Base-by-base conservation (phyloP, 805 yeast species). In the Torulaspora microellipsoides region DNA sequence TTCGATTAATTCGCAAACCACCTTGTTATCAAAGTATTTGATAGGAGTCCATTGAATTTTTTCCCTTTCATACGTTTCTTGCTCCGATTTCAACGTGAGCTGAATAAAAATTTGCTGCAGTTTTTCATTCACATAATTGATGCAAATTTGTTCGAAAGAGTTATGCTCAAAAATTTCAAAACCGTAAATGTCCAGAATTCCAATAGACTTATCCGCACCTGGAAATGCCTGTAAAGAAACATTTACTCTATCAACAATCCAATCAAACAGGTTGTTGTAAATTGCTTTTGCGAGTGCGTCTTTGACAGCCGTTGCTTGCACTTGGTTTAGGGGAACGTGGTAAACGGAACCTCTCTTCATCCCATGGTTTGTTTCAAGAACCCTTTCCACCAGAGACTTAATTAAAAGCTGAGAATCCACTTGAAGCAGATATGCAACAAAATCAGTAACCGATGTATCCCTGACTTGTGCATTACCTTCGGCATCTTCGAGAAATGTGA, bases 31-130 rank as follows among this genome's bases (percentile, higher is more conserved):
- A 71, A 93, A 93, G 66, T 89, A 93, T 51, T 93, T 85, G 59
- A 93, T 93, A 15, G 98, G 98, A 10, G 95, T 87, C 99, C 99
- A 93, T 64, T 87, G 77, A 64, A 93, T 93, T 67, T 88, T 85
- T 66, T 93, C 99, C 54, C 85, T 83, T 29, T 88, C 93, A 59
- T 93, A 93, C 62, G 93, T 98, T 52, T 93, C 99, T 70, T 93
- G 99, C 68, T 93, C 99, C 0, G 97, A 85, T 68, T 93, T 93
- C 59, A 93, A 75, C 2, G 99, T 93, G 59, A 93, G 75, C 65
- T 93, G 95, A 63, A 93, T 93, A 59, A 93, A 93, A 61, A 91
- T 93, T 65, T 91, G 99, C 70, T 90, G 97, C 54, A 91, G 74
- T 67, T 91, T 91, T 66, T 90, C 98, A 66, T 90, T 90, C 52